Base-by-base conservation (phyloP, 495 filamentous ascomycete species). In the Aspergillus sclerotioniger region DNA sequence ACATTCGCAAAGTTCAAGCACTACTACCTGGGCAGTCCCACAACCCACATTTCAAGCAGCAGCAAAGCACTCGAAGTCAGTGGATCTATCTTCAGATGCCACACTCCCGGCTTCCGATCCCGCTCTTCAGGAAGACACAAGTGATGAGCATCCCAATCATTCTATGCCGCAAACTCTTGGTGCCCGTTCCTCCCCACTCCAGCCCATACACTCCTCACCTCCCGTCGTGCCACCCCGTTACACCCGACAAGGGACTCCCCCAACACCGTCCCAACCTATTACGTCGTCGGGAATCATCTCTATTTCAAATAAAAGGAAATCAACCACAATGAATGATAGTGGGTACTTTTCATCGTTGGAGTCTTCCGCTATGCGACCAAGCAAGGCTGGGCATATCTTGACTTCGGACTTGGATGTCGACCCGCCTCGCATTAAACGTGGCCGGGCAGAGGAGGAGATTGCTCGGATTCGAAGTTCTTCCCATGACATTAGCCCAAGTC, bases 291-390 rank as follows among this genome's bases (percentile, higher is more conserved):
- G 68, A 31, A 69, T 76, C 43, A 78, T 75, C 43, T 80, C 78
- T 60, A 83, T 80, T 12, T 75, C 80, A 12, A 82, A 85, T 49
- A 93, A 90, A 71, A 85, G 88, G 46, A 92, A 90, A 67, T 71
- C 71, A n/a, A 82, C 85, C 62, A 83, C 84, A 13, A 85, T 96
- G 76, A 91, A 96, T 62, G 94, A 98, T 65, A 96, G 92, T 69
- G 94, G 94, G 10, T 98, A 97, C 70, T 96, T 96, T 64, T 98
- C 94, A 1, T 97, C 93, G 0, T 76, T 98, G n/a, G 94, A 97
- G 45, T 98, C 94, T 1, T 97, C 94, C 0, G 90, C 80, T n/a
- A 79, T 90, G 62, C 82, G 92, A 32, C 85, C 87, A 28, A 84
- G 84, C 52, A 83, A 83, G 53, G 67, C 76, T 33, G 77, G 76